phyloP scores from a whole-genome alignment of 257 asterid genomes.

The Capsicum rhomboideum region DNA sequence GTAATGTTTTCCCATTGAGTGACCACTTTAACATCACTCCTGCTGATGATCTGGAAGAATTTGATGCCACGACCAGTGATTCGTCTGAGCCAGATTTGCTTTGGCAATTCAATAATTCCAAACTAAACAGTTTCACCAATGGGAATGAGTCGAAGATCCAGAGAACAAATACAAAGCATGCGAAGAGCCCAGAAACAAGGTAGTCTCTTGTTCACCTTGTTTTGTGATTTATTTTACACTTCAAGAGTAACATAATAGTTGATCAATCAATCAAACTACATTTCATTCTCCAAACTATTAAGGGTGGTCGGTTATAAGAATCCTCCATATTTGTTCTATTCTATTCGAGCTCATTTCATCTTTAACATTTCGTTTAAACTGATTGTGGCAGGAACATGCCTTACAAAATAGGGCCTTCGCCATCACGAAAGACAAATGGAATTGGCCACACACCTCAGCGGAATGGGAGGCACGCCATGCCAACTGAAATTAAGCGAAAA shows the following conservation, averaged over 20 bases:
- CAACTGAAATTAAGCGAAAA: slow-evolving; percentile 56
- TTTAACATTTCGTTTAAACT: neutral
- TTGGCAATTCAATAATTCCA: slow-evolving; percentile 58
- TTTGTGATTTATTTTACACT: neutral
- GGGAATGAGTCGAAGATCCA: slow-evolving; percentile 34
- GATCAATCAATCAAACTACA: neutral
- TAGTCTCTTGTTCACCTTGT: slow-evolving; percentile 4
- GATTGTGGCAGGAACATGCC: slow-evolving; percentile 42
- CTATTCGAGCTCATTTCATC: neutral
- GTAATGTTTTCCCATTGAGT: slow-evolving; percentile 18
- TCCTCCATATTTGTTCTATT: neutral
- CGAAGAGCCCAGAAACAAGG: slow-evolving; percentile 52
- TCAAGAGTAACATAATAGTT: neutral
- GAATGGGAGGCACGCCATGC: slow-evolving; percentile 35
- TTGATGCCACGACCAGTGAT: slow-evolving; percentile 57
- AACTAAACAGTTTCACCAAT: slow-evolving; percentile 27
- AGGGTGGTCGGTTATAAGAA: neutral
- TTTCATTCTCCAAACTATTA: neutral
- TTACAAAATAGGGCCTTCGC: slow-evolving; percentile 58
- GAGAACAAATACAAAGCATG: slow-evolving; percentile 27
- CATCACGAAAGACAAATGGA: slow-evolving; percentile 49
- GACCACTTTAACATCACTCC: slow-evolving; percentile 25
- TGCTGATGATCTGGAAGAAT: slow-evolving; percentile 47
- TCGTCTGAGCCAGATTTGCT: slow-evolving; percentile 67
- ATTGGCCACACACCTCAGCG: slow-evolving; percentile 36